Conservation (phyloP, 371 early-diverging fungal species). For the Blakeslea trispora region DNA sequence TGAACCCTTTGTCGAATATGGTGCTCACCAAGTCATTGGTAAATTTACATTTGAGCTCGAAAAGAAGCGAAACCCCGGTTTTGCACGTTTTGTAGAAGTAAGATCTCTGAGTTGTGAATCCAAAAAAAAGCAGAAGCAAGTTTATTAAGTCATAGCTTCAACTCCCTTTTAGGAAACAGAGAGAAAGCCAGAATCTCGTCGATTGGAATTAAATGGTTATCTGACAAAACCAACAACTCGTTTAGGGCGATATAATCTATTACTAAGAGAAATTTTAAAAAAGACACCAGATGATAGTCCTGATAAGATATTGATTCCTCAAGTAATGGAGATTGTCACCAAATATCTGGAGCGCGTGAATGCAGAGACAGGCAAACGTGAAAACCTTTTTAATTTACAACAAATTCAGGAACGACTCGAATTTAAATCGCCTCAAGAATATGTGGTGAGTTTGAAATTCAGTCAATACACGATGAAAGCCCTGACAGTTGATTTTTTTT, state of each 20-base stretch:
- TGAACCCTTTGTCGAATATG: constrained; percentile 82
- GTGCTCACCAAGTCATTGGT: constrained; percentile 81
- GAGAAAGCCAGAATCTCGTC: constrained; percentile 74
- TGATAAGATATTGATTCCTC: constrained; percentile 65
- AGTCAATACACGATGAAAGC: too few species aligned
- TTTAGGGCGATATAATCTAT: constrained; percentile 82
- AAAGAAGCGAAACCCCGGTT: constrained; percentile 60
- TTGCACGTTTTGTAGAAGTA: constrained; percentile 78
- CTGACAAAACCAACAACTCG: constrained; percentile 82
- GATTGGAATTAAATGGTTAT: constrained; percentile 77
- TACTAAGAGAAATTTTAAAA: constrained; percentile 81
- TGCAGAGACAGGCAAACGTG: constrained; percentile 79
- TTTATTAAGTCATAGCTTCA: not conserved
- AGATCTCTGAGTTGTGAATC: too few species aligned
- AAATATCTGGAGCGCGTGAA: constrained; percentile 71
- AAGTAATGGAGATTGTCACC: constrained; percentile 70
- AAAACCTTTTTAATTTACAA: constrained; percentile 72
- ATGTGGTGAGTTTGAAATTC: constrained; percentile 29
- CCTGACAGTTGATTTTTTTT: too few species aligned
- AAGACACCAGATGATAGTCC: constrained; percentile 75
- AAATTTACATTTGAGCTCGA: constrained; percentile 82
- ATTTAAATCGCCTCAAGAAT: constrained; percentile 32
- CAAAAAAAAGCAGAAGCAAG: not conserved
- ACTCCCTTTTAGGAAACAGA: constrained; percentile 62
- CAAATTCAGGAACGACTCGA: constrained; percentile 34